phyloP scores from a whole-genome alignment of 2,329 filamentous ascomycete genomes.

The Trichoderma sp. region DNA sequence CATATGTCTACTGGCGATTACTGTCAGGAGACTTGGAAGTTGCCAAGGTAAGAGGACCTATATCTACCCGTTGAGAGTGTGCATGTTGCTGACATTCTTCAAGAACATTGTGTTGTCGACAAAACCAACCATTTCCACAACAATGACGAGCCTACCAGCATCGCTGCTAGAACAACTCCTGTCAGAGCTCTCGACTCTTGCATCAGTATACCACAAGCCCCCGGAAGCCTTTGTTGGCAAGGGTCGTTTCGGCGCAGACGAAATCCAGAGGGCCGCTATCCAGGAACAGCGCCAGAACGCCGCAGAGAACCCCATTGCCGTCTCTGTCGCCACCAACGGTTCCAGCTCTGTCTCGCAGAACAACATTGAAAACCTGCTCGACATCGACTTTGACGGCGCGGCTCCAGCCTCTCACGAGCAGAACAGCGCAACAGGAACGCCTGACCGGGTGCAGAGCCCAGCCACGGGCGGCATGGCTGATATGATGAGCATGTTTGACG shows the following conservation, averaged over 20 bases:
- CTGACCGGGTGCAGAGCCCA: conserved; percentile 70
- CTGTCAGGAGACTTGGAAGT: conserved; percentile 89
- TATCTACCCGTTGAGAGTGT: neutral
- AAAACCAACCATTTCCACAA: conserved; percentile 91
- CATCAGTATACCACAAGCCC: conserved; percentile 97
- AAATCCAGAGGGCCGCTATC: conserved; percentile 92
- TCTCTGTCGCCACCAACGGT: conserved; percentile 72
- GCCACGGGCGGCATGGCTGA: conserved; percentile 60
- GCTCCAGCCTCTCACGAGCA: conserved; percentile 83
- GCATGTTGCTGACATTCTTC: neutral
- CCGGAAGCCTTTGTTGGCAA: conserved; percentile 98
- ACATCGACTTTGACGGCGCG: conserved; percentile 94
- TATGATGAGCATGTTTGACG: conserved; percentile 73
- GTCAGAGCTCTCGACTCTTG: conserved; percentile 86
- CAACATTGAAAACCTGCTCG: conserved; percentile 92
- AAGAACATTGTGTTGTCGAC: conserved; percentile 86
- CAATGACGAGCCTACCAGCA: conserved; percentile 85
- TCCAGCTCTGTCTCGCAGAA: conserved; percentile 61
- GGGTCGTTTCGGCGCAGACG: conserved; percentile 90
- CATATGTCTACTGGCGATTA: conserved; percentile 97
- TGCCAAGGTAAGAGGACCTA: conserved; percentile 68
- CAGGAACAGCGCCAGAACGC: conserved; percentile 94
- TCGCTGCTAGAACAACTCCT: conserved; percentile 88
- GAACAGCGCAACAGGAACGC: conserved; percentile 60
- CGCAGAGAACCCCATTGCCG: conserved; percentile 91